Base-by-base conservation (phyloP, 2,329 filamentous ascomycete species). In the Diatrype stigma region DNA sequence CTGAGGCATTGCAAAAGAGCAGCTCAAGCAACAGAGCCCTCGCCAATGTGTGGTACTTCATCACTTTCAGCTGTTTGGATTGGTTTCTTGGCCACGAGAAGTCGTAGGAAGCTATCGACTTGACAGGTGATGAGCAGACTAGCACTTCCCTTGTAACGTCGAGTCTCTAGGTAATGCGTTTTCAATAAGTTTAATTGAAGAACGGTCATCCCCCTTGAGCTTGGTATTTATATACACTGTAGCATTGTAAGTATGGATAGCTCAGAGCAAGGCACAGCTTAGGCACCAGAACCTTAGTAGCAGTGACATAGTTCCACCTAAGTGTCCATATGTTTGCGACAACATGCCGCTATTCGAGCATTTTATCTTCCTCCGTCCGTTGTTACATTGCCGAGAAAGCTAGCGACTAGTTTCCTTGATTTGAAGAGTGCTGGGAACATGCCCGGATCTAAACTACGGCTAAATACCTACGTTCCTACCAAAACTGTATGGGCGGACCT, bases 21-120 rank as follows among this genome's bases (percentile, higher is more conserved):
- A 59, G 53, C 52, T 56, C 47, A 10, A 59, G 46, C 16, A 60
- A n/a, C 3, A 60, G 42, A 49, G 50, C 53, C 40, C 44, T 51
- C 42, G 28, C 38, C 17, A 60, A 34, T 14, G 23, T 14, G 32
- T 54, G 26, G 12, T 28, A 56, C 34, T 47, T 53, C 58, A 60
- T 60, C n/a, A 14, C 34, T 35, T 35, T 3, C 10, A 22, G 34
- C 14, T 37, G 16, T 17, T 17, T 21, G 46, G 16, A 22, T 48
- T 40, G 37, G 10, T 40, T 34, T 16, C 16, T 42, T 17, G 8
- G 22, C 32, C 6, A 47, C 17, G 17, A 12, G 19, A 30, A 30
- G 14, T 35, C 42, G 17, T 34, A n/a, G 17, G 37, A 17, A 22
- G 17, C n/a, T 40, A 40, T 19, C 12, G 37, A 40, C 11, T 21